Base-by-base conservation (phyloP, 257 asterid genomes). In the Misopates orontium region DNA sequence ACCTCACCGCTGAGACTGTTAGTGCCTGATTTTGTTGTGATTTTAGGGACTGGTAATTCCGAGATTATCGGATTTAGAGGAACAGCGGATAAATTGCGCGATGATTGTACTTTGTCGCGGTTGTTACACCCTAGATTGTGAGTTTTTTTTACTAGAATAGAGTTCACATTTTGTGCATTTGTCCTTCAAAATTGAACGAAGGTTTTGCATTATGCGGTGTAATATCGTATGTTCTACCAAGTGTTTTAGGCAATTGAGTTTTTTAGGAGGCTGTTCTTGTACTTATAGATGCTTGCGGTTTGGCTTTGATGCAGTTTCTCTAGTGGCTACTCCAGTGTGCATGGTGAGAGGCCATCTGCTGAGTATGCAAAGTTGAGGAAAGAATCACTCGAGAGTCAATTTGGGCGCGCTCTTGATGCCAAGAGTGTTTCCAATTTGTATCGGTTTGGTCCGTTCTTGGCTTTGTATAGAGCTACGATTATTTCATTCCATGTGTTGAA, bases 311-410 rank as follows among this genome's bases (percentile, higher is more conserved):
- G 86, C 94, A 94, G 99, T 71, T 94, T 82, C 77, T 86, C 92
- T 32, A 83, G 85, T 65, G 78, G 80, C 54, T 83, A 82, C 69
- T 84, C 99, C 67, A 93, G 99, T 67, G 96, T 94, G 75, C 99
- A 94, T 69, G 97, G 95, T 24, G 99, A 87, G 73, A 79, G 80
- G 71, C 97, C 96, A 56, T 83, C 99, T 44, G 95, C 97, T 32
- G 97, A 87, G 86, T 94, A 94, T 79, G 99, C 99, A 10, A 90
- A 78, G 78, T 66, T 79, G 83, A 86, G 97, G 87, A 90, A 94
- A 82, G 96, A 88, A 76, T 80, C 88, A 2, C 85, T 94, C 16
- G 97, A 90, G 75, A 83, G 71, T 67, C 78, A 87, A 78, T 94
- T 94, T 64, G 99, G 97, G 28, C 85, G 72, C 53, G 72, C 79